Evolutionary conservation across 768 basidiomycete genomes (phyloP).

Genomic region (Termitomyces sp.): DNA sequence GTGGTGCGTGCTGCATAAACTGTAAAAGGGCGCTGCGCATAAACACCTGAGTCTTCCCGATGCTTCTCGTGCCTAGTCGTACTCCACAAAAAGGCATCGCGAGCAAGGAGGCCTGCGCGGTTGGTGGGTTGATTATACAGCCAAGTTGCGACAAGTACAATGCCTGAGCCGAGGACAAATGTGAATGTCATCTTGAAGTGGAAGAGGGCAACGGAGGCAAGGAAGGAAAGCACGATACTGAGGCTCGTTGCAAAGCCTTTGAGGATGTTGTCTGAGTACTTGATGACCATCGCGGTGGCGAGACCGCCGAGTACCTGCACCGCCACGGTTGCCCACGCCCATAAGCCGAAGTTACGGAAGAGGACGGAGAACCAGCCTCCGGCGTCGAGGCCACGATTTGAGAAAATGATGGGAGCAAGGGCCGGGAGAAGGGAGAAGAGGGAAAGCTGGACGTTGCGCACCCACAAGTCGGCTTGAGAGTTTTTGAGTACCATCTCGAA

Average conservation of each 20-base stretch:
- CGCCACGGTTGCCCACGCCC: conserved; percentile 93
- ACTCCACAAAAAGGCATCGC: conserved; percentile 16
- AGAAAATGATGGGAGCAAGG: conserved; percentile 68
- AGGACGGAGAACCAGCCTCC: conserved; percentile 45
- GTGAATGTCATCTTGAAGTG: conserved; percentile 82
- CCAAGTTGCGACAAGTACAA: conserved; percentile 89
- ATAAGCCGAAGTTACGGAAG: conserved; percentile 84
- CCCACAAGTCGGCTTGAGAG: conserved; percentile 88
- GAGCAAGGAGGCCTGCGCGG: conserved; percentile 15
- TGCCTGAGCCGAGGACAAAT: conserved; percentile 78
- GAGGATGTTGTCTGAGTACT: conserved; percentile 92
- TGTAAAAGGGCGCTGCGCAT: conserved; percentile 14
- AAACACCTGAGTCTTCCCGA: conserved; percentile 6
- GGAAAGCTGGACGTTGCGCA: conserved; percentile 94
- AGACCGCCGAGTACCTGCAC: conserved; percentile 93
- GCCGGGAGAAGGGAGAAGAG: conserved; percentile 93
- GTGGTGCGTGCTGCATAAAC: conserved; percentile 20
- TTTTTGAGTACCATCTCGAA: conserved; percentile 98
- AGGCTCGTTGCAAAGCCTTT: conserved; percentile 96
- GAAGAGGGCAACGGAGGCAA: conserved; percentile 88
- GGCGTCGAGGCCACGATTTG: conserved; percentile 29
- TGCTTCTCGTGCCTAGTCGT: conserved; percentile 23
- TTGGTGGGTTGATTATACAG: conserved; percentile 76
- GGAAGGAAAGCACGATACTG: conserved; percentile 92
- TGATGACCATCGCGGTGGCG: conserved; percentile 93